Percentiles rank a stretch among this genome's conserved stretches.
phyloP scores from a whole-genome alignment of 2,329 filamentous ascomycete species.

The Plectosphaerella plurivora region DNA sequence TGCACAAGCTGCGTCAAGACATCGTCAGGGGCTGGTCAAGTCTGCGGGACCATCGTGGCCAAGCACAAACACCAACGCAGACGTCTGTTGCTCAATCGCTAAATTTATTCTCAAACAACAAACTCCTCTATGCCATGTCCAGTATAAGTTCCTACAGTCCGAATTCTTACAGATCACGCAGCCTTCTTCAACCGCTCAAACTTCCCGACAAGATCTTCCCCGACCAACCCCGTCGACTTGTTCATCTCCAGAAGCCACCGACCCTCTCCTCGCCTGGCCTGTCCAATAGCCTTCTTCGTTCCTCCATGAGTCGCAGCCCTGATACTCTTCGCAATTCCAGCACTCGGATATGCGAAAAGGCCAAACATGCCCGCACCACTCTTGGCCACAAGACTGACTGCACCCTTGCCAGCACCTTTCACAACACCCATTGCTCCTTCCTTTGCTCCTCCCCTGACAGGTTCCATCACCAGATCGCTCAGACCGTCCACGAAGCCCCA shows the following conservation, averaged over 20 bases:
- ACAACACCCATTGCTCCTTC: slow-evolving; percentile 32
- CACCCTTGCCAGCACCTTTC: slow-evolving; percentile 36
- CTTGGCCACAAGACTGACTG: slow-evolving; percentile 18
- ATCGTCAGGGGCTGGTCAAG: too few species aligned
- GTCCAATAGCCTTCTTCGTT: slow-evolving; percentile 2
- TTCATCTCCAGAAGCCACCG: background rate
- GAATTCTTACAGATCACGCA: too few species aligned
- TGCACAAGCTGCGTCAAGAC: too few species aligned
- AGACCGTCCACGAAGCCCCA: slow-evolving; percentile 40
- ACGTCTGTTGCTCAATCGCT: too few species aligned
- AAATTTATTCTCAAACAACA: too few species aligned
- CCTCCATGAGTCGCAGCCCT: slow-evolving; percentile 1
- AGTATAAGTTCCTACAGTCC: too few species aligned
- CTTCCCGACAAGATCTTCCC: too few species aligned
- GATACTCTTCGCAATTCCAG: slow-evolving; percentile 11
- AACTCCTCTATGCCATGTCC: too few species aligned
- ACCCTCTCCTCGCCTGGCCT: background rate
- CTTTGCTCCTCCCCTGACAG: slow-evolving; percentile 31
- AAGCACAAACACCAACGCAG: too few species aligned
- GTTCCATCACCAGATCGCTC: slow-evolving; percentile 35
- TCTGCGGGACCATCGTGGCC: too few species aligned
- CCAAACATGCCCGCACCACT: slow-evolving; percentile 12
- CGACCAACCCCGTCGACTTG: too few species aligned
- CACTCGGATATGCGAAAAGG: slow-evolving; percentile 10
- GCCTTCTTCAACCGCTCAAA: too few species aligned